Evolutionary conservation across 2,329 filamentous ascomycete species (phyloP).

Genomic region (Ophiostoma novo-ulmi): DNA sequence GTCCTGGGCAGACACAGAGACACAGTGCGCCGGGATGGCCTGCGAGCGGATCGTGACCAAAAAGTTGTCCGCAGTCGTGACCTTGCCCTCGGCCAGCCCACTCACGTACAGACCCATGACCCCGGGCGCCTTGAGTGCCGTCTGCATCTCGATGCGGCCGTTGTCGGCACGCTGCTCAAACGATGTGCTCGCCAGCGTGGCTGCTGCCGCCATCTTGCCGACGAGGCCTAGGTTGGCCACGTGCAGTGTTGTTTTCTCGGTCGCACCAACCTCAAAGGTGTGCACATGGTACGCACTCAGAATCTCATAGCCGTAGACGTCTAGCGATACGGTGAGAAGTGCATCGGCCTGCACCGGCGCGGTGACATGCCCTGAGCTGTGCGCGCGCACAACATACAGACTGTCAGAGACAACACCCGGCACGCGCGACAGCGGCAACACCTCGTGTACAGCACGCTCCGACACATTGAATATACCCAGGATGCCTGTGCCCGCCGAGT

Average conservation of each 20-base stretch:
- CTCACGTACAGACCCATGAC: slow-evolving; percentile 72
- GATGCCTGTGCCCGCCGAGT: slow-evolving; percentile 60
- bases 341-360: slow-evolving; percentile 41
- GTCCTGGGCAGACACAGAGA: slow-evolving; percentile 51
- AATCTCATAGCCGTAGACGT: slow-evolving; percentile 69
- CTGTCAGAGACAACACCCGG: slow-evolving; percentile 55
- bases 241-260: slow-evolving; percentile 42
- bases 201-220: slow-evolving; percentile 84
- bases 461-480: slow-evolving; percentile 82
- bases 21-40: slow-evolving; percentile 62
- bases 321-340: slow-evolving; percentile 59
- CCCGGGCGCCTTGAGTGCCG: slow-evolving; percentile 74
- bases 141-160: slow-evolving; percentile 59
- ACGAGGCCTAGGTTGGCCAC: slow-evolving; percentile 72
- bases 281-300: slow-evolving; percentile 67
- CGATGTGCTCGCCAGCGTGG: slow-evolving; percentile 63
- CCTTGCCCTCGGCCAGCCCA: slow-evolving; percentile 47
- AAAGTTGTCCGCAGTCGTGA: slow-evolving; percentile 59
- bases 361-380: slow-evolving; percentile 61
- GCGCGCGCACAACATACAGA: slow-evolving; percentile 68
- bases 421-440: slow-evolving; percentile 67
- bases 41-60: slow-evolving; percentile 69
- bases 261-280: slow-evolving; percentile 43
- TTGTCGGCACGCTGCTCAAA: slow-evolving; percentile 46
- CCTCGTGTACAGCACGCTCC: slow-evolving; percentile 53